phyloP scores from a whole-genome alignment of 2,329 filamentous ascomycete genomes.

The Huntiella bhutanensis region DNA sequence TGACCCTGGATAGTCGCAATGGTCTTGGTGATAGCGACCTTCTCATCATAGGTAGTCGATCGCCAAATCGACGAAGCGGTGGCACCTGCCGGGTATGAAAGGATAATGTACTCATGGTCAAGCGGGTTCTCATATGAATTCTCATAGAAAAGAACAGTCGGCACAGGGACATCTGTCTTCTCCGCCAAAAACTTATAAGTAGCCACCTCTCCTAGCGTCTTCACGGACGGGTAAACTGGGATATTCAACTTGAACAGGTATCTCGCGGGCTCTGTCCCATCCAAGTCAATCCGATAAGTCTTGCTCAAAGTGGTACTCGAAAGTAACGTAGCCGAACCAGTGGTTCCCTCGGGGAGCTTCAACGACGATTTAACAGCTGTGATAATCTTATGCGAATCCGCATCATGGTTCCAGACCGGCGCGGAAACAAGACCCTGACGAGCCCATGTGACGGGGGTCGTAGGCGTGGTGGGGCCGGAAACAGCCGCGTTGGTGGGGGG shows the following conservation, averaged over 20 bases:
- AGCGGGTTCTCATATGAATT: background rate
- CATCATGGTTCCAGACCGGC: background rate
- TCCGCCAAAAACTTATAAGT: background rate
- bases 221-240: background rate
- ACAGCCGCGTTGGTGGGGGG: too few species aligned
- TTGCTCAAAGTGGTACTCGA: background rate
- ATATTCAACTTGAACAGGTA: background rate
- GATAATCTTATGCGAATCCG: background rate
- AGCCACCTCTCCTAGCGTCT: background rate
- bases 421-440: background rate
- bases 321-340: background rate
- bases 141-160: background rate
- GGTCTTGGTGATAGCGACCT: background rate
- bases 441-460: background rate
- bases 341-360: background rate
- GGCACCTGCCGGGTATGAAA: background rate
- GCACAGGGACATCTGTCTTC: background rate
- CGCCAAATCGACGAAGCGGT: background rate
- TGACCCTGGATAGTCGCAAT: background rate
- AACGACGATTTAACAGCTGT: too few species aligned
- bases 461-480: too few species aligned
- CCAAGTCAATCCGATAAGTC: background rate
- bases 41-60: background rate
- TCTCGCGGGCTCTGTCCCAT: background rate
- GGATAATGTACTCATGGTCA: conserved; percentile 1